These are phyloP conservation scores for Podospora appendiculata DNA, from an alignment of 495 filamentous ascomycete genomes.

Conservation along the genomic window DNA sequence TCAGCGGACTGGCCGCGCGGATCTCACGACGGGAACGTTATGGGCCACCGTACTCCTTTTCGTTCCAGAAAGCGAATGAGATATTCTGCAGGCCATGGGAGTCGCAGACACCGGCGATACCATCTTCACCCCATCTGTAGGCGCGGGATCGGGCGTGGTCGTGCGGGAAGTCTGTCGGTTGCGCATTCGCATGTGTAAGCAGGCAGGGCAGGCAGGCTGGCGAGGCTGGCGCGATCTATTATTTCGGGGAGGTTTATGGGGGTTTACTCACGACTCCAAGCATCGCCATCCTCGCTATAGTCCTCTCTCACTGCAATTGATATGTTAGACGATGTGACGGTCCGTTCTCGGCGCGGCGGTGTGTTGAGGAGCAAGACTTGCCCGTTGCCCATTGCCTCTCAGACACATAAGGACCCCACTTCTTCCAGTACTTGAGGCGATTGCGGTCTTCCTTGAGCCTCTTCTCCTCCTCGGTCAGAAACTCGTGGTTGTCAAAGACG, in stretches of 20 bases:
- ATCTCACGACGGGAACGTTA: too few species aligned
- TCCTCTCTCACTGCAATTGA: slow-evolving; percentile 74
- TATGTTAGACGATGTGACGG: slow-evolving; percentile 1
- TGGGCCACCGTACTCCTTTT: slow-evolving; percentile 63
- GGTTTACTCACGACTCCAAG: slow-evolving; percentile 77
- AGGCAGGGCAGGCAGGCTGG: background rate
- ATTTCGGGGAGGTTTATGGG: background rate
- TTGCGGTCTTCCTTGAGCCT: slow-evolving; percentile 78
- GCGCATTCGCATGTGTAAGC: background rate
- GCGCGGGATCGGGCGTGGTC: slow-evolving; percentile 81
- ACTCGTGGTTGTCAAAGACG: slow-evolving; percentile 74
- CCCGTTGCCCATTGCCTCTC: slow-evolving; percentile 86
- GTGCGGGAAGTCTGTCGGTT: slow-evolving; percentile 74
- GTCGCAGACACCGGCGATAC: slow-evolving; percentile 92
- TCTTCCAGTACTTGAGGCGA: slow-evolving; percentile 84
- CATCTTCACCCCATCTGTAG: slow-evolving; percentile 94
- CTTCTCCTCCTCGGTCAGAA: slow-evolving; percentile 79
- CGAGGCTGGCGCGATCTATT: background rate
- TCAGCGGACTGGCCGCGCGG: background rate
- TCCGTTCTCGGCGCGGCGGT: too few species aligned
- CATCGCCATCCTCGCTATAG: slow-evolving; percentile 79
- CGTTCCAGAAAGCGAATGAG: slow-evolving; percentile 96
- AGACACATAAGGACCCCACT: slow-evolving; percentile 77
- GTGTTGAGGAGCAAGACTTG: slow-evolving; percentile 23
- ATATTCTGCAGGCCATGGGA: slow-evolving; percentile 86